These are phyloP conservation scores for Aspergillus homomorphus DNA, from an alignment of 495 filamentous ascomycete genomes.

Conservation along the genomic window DNA sequence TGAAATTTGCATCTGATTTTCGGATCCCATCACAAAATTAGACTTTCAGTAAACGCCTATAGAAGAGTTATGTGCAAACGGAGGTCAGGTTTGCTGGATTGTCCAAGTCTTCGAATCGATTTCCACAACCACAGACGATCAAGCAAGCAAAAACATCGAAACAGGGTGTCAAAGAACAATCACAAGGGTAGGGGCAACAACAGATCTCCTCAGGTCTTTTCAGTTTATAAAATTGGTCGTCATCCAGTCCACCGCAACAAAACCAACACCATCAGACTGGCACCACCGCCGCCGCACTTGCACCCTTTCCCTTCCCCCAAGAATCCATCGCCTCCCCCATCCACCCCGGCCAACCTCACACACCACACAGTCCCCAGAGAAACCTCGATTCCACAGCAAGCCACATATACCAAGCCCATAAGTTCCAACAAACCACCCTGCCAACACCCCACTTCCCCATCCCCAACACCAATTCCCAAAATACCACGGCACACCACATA, in stretches of 20 bases:
- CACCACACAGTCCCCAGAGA: background rate
- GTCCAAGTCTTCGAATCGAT: no score
- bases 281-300: slow-evolving; percentile 37
- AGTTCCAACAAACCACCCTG: background rate
- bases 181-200: background rate
- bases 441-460: background rate
- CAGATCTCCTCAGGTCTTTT: slow-evolving; percentile 59
- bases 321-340: background rate
- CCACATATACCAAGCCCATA: background rate
- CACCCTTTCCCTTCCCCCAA: background rate
- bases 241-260: slow-evolving; percentile 30
- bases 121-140: no score
- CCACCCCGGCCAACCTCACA: background rate
- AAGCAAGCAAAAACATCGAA: no score
- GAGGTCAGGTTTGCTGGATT: no score
- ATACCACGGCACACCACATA: background rate
- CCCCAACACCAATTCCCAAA: slow-evolving; percentile 21
- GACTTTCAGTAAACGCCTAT: background rate
- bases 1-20: background rate
- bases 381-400: slow-evolving; percentile 2
- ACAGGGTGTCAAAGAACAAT: no score
- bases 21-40: background rate
- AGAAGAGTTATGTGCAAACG: no score
- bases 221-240: slow-evolving; percentile 49
- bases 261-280: slow-evolving; percentile 2